phyloP scores from a whole-genome alignment of 495 filamentous ascomycete species.

The Aspergillus funiculosus region DNA sequence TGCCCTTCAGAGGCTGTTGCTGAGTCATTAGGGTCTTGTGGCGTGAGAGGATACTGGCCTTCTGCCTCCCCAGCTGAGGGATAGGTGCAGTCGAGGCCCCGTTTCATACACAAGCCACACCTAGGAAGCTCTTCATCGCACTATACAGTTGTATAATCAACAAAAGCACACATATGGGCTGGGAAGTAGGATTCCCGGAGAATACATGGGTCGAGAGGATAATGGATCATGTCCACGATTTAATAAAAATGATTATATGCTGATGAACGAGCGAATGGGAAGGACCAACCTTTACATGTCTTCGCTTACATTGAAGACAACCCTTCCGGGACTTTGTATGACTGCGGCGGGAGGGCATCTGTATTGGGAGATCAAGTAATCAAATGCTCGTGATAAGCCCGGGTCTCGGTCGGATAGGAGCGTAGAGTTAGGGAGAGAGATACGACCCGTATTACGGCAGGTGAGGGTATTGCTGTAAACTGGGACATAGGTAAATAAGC shows the following conservation, averaged over 20 bases:
- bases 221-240: too few relatives aligned
- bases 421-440: too few relatives aligned
- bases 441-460: too few relatives aligned
- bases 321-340: slow-evolving; percentile 28
- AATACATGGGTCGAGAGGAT: too few relatives aligned
- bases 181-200: background rate
- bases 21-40: slow-evolving; percentile 20
- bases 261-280: background rate
- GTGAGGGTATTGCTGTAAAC: too few relatives aligned
- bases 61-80: slow-evolving; percentile 27
- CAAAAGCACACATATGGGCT: background rate
- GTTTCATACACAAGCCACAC: slow-evolving; percentile 34
- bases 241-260: background rate
- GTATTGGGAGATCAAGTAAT: background rate
- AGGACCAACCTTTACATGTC: slow-evolving; percentile 25
- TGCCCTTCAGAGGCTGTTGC: slow-evolving; percentile 7
- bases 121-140: slow-evolving; percentile 34
- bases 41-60: slow-evolving; percentile 21
- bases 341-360: slow-evolving; percentile 27
- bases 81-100: slow-evolving; percentile 35
- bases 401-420: too few relatives aligned
- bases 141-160: slow-evolving; percentile 15
- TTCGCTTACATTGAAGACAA: slow-evolving; percentile 24
- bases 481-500: too few relatives aligned
- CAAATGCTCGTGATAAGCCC: too few relatives aligned